Evolutionary conservation across 1,284 basidiomycete genomes (phyloP), one percentile per base, ranked within the genome.

Genomic region (Clitocybe nebularis): DNA sequence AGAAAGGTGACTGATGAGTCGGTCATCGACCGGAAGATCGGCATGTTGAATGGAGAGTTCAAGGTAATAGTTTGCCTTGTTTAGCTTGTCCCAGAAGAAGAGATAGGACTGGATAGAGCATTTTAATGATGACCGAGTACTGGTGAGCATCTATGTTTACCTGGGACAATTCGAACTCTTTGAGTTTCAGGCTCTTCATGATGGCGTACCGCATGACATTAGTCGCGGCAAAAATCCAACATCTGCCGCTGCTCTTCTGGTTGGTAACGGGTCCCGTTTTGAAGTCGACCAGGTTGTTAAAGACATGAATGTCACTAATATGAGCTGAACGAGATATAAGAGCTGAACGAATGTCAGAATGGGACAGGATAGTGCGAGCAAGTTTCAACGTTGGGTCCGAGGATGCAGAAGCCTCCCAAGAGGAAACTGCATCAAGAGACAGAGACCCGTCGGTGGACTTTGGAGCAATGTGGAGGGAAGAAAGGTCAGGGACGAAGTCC

Each of bases 31-130:
- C 0, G 88, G 83, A 43, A 84, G 75, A 52, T 92, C 84, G 0
- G 82, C 81, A 34, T 90, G 77, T 64, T 95, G 75, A 52, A 98
- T 89, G 44, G 86, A 80, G 36, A 84, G 69, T 67, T 98, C 94
- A 17, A 98, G 81, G 64, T 89, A 96, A 68, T 89, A 94, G 71
- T 98, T 97, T 41, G 85, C 75, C 67, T 96, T 96, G 72, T 96
- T 93, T 39, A 96, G 76, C 68, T 94, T 94, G 67, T 95, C 92
- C 72, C 85, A 94, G 74, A 95, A 93, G 75, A 90, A 93, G 13
- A 93, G 72, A 65, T 95, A 95, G 3, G 81, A 80, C 84, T 89
- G 57, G 10, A 26, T 39, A 43, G 28, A 42, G 21, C 43, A 37
- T 23, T 28, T 37, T 30, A 48, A 47, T 36, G 23, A 28, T 35